Percentiles rank a stretch among this genome's conserved stretches.
Conservation (phyloP, 441 rosid genomes). For the Jatropha multifida region DNA sequence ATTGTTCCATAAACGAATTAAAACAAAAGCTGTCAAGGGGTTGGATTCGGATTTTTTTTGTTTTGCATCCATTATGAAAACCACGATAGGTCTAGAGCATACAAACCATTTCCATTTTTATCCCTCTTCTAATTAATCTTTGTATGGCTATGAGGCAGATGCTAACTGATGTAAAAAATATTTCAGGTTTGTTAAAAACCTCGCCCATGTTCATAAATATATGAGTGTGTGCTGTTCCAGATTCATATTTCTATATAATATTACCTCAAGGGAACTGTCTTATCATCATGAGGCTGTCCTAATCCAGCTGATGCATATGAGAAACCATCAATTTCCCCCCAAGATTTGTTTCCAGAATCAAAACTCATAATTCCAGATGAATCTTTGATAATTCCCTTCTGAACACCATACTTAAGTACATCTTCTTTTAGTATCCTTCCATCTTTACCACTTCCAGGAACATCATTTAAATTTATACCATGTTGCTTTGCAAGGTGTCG, state of each 20-base stretch:
- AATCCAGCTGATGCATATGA: constrained; percentile 23
- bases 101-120: not conserved
- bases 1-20: too few relatives aligned
- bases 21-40: too few relatives aligned
- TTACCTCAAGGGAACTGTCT: constrained; percentile 69
- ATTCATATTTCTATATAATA: not conserved
- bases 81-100: not conserved
- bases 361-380: constrained; percentile 28
- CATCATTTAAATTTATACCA: constrained; percentile 53
- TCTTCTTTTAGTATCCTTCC: constrained; percentile 85
- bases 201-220: not conserved
- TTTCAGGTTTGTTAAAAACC: not conserved
- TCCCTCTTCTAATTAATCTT: not conserved
- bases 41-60: too few relatives aligned
- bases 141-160: not conserved
- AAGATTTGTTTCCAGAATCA: constrained; percentile 22
- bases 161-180: not conserved
- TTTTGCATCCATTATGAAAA: not conserved
- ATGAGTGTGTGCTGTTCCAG: not conserved
- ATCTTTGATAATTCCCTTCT: constrained; percentile 42
- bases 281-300: constrained; percentile 42
- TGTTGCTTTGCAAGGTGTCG: constrained; percentile 71
- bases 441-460: constrained; percentile 67
- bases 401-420: constrained; percentile 48
- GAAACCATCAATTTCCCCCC: constrained; percentile 25